Evolutionary conservation across 768 basidiomycete genomes (phyloP).

Genomic region (Mrakia hoshinonis): DNA sequence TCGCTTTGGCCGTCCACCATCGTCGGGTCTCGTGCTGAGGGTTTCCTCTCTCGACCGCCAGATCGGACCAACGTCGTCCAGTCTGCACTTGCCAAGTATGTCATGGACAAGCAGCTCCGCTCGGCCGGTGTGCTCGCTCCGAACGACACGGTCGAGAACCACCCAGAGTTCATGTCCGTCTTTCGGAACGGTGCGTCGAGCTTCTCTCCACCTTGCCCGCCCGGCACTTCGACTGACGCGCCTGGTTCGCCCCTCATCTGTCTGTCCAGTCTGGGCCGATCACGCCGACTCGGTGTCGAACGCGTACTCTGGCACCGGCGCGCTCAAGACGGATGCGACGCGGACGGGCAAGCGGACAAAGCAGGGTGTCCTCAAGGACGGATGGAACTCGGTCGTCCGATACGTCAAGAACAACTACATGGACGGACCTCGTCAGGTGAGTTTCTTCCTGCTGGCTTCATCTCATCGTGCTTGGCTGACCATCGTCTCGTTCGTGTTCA

Average conservation of each 20-base stretch:
- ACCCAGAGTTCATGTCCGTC: slow-evolving; percentile 65
- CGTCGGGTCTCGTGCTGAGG: not conserved
- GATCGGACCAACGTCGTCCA: slow-evolving; percentile 97
- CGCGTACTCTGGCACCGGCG: slow-evolving; percentile 91
- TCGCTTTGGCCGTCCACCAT: not conserved
- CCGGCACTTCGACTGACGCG: not conserved
- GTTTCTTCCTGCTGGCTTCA: slow-evolving; percentile 20
- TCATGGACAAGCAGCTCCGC: slow-evolving; percentile 66
- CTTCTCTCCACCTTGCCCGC: not conserved
- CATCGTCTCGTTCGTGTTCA: slow-evolving; percentile 10
- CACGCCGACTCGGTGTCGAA: slow-evolving; percentile 83
- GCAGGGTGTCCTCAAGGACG: slow-evolving; percentile 73
- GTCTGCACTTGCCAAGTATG: slow-evolving; percentile 78
- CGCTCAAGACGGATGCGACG: slow-evolving; percentile 93
- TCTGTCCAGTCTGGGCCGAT: slow-evolving; percentile 79
- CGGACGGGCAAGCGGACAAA: slow-evolving; percentile 80
- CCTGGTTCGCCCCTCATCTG: slow-evolving; percentile 15
- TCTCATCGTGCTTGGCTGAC: not conserved
- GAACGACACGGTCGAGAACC: slow-evolving; percentile 69
- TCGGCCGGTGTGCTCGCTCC: slow-evolving; percentile 61
- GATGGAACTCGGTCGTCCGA: slow-evolving; percentile 68
- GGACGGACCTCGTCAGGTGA: slow-evolving; percentile 81
- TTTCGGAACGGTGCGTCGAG: slow-evolving; percentile 74
- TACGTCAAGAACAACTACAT: slow-evolving; percentile 96
- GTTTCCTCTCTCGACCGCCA: slow-evolving; percentile 37